These are phyloP conservation scores for Limonomyces culmigenus DNA, from an alignment of 1,284 basidiomycete genomes.

Conservation along the genomic window DNA sequence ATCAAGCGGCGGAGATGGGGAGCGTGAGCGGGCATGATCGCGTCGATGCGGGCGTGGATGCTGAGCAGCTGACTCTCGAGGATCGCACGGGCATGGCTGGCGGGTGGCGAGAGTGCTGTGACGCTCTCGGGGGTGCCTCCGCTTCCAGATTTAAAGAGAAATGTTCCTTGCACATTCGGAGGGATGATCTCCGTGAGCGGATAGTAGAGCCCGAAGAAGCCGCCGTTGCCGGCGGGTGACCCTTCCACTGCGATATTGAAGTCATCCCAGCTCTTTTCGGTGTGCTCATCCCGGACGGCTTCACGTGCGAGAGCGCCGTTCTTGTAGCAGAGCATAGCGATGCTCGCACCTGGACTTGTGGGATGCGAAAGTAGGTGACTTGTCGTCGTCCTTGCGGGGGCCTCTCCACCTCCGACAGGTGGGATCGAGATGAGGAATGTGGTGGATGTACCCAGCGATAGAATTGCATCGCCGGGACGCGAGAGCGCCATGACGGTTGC, in stretches of 20 bases:
- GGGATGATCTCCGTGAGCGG: constrained; percentile 77
- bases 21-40: constrained; percentile 45
- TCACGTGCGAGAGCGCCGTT: constrained; percentile 76
- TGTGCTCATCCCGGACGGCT: constrained; percentile 58
- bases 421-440: constrained; percentile 72
- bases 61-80: constrained; percentile 78
- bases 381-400: constrained; percentile 54
- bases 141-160: constrained; percentile 29
- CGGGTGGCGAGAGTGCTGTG: constrained; percentile 21
- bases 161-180: constrained; percentile 49
- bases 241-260: constrained; percentile 57
- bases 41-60: constrained; percentile 49
- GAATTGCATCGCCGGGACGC: constrained; percentile 70
- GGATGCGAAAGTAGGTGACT: constrained; percentile 63
- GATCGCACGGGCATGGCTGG: constrained; percentile 61
- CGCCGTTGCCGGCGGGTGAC: constrained; percentile 41
- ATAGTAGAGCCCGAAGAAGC: constrained; percentile 55
- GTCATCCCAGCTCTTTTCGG: constrained; percentile 42
- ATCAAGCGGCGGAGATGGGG: constrained; percentile 47
- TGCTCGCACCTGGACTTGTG: constrained; percentile 37
- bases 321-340: constrained; percentile 74
- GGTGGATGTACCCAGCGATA: constrained; percentile 86
- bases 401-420: constrained; percentile 30
- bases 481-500: constrained; percentile 73
- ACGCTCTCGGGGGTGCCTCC: constrained; percentile 12